Evolutionary conservation across 371 early-diverging fungal genomes (phyloP).

Genomic region (Entomophthora muscae): DNA sequence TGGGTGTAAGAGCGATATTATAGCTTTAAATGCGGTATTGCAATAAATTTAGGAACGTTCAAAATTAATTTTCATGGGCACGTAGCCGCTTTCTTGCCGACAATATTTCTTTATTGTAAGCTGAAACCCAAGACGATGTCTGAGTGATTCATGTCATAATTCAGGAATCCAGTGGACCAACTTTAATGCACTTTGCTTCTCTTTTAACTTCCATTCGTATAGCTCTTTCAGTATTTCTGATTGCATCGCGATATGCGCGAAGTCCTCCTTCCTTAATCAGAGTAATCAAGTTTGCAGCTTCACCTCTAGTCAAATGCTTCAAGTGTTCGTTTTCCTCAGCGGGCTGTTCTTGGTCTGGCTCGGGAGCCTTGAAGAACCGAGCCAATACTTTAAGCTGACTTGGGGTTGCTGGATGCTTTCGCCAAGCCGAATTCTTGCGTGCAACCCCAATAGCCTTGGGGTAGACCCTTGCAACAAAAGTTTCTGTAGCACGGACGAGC

Average conservation of each 20-base stretch:
- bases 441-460: constrained; percentile 9
- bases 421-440: constrained; percentile 29
- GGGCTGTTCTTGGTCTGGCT: neutral
- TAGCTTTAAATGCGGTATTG: too few species aligned
- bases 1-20: too few species aligned
- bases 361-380: neutral
- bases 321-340: neutral
- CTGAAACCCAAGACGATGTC: too few species aligned
- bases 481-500: constrained; percentile 42
- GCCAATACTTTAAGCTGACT: constrained; percentile 26
- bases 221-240: too few species aligned
- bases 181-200: too few species aligned
- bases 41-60: too few species aligned
- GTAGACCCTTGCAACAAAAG: constrained; percentile 22
- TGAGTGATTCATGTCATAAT: too few species aligned
- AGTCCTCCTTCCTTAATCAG: constrained; percentile 1
- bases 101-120: too few species aligned
- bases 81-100: too few species aligned
- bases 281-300: constrained; percentile 5
- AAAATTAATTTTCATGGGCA: too few species aligned
- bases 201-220: too few species aligned
- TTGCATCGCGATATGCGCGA: neutral
- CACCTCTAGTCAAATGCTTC: neutral
- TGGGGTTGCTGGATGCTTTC: constrained; percentile 24
- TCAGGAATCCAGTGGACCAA: too few species aligned